Evolutionary conservation across 2,329 filamentous ascomycete species (phyloP).

Genomic region (Diaporthe sp.): DNA sequence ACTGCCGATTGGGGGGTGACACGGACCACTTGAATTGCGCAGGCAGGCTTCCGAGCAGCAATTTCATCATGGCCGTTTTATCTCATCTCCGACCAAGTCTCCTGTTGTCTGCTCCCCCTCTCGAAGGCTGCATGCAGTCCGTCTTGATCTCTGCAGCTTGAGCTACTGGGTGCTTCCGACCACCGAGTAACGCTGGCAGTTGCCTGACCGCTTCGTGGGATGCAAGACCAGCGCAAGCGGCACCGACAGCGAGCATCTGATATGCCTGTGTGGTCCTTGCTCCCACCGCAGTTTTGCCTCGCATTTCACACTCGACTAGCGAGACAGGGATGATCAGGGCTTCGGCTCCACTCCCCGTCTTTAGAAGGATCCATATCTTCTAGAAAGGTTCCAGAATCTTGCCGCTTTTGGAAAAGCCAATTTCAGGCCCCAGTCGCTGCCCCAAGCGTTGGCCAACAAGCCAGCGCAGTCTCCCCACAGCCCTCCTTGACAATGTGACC

Average conservation of each 20-base stretch:
- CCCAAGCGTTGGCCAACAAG: slow-evolving; percentile 40
- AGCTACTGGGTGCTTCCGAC: background rate
- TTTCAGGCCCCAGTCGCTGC: slow-evolving; percentile 31
- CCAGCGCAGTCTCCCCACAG: slow-evolving; percentile 36
- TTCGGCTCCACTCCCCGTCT: slow-evolving; percentile 35
- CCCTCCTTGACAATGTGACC: slow-evolving; percentile 38
- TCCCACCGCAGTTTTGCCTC: slow-evolving; percentile 35
- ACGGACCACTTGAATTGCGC: slow-evolving; percentile 9
- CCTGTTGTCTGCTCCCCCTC: background rate
- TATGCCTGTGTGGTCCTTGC: slow-evolving; percentile 35
- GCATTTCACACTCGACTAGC: slow-evolving; percentile 31
- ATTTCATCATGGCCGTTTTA: slow-evolving; percentile 30
- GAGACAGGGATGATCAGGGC: slow-evolving; percentile 34
- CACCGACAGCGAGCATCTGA: slow-evolving; percentile 16
- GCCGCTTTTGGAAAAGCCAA: slow-evolving; percentile 37
- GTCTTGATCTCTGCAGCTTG: slow-evolving; percentile 5
- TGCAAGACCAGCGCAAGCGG: slow-evolving; percentile 19
- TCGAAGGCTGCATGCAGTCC: background rate
- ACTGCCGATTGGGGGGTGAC: slow-evolving; percentile 19
- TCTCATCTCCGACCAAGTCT: slow-evolving; percentile 31
- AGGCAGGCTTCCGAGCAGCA: slow-evolving; percentile 29
- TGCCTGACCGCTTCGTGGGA: slow-evolving; percentile 33
- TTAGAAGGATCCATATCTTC: slow-evolving; percentile 36
- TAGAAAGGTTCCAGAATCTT: slow-evolving; percentile 42
- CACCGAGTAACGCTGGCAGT: slow-evolving; percentile 5